phyloP scores from a whole-genome alignment of 116 monocot genomes.

The Zostera marina region DNA sequence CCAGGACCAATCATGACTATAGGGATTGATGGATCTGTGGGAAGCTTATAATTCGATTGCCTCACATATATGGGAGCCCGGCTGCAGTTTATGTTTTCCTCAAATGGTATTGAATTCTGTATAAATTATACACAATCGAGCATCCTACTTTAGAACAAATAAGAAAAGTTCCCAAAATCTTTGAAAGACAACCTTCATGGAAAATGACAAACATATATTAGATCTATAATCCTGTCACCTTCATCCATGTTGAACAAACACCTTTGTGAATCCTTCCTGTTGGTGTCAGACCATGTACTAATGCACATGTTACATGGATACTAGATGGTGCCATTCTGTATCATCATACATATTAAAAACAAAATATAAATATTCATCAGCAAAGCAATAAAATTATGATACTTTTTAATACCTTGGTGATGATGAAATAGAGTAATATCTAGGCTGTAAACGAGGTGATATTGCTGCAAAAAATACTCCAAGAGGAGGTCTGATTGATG shows the following conservation, averaged over 20 bases:
- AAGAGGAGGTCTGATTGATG: conserved; percentile 73
- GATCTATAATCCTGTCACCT: conserved; percentile 17
- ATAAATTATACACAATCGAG: neutral
- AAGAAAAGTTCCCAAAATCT: neutral
- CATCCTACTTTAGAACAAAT: no score
- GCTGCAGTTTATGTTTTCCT: conserved; percentile 47
- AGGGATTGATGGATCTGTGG: conserved; percentile 52
- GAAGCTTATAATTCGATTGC: conserved; percentile 79
- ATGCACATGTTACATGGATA: conserved; percentile 86
- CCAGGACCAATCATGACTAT: conserved; percentile 89
- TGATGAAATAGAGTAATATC: conserved; percentile 91
- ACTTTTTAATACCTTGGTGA: conserved; percentile 43
- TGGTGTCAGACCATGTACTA: conserved; percentile 67
- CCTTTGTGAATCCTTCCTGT: conserved; percentile 91
- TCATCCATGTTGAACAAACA: conserved; percentile 96
- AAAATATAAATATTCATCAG: neutral
- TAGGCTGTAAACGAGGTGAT: conserved; percentile 71
- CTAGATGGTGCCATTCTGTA: conserved; percentile 53
- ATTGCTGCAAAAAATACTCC: conserved; percentile 90
- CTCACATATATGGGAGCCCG: conserved; percentile 87
- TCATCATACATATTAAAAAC: conserved; percentile 1
- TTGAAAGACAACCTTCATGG: neutral
- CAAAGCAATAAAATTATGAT: neutral
- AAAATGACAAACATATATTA: neutral
- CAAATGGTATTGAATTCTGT: conserved; percentile 47